phyloP scores from a whole-genome alignment of 352 stramenopile species.

The Pythium phragmitis region DNA sequence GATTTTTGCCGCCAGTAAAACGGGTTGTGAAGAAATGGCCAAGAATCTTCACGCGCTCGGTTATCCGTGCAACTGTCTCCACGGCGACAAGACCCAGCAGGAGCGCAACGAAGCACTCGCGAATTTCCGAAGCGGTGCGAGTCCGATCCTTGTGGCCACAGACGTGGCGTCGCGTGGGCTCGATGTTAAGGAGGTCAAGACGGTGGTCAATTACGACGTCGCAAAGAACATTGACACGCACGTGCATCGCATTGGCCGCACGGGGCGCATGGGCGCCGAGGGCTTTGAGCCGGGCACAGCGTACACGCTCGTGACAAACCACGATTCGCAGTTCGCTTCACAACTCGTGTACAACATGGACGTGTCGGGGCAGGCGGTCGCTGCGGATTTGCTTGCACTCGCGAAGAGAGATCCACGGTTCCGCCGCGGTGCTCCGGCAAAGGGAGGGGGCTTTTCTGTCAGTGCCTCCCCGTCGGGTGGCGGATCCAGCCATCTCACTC shows the following conservation, averaged over 20 bases:
- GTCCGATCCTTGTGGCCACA: slow-evolving; percentile 78
- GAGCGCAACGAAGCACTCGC: slow-evolving; percentile 65
- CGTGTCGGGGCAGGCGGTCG: slow-evolving; percentile 59
- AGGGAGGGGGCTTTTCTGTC: not conserved
- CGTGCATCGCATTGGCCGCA: slow-evolving; percentile 88
- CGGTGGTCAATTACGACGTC: slow-evolving; percentile 90
- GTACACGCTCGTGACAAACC: slow-evolving; percentile 77
- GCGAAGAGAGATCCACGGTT: slow-evolving; percentile 53
- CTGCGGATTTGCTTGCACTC: slow-evolving; percentile 53
- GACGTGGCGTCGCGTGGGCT: slow-evolving; percentile 87
- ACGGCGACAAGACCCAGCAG: slow-evolving; percentile 82
- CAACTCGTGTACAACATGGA: slow-evolving; percentile 88
- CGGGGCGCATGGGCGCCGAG: slow-evolving; percentile 79
- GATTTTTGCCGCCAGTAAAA: slow-evolving; percentile 86
- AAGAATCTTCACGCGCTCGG: slow-evolving; percentile 54
- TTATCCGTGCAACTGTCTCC: slow-evolving; percentile 51
- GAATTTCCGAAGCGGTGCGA: slow-evolving; percentile 65
- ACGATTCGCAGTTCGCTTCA: slow-evolving; percentile 70
- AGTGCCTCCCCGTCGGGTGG: not conserved
- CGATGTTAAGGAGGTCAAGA: slow-evolving; percentile 90
- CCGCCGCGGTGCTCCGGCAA: slow-evolving; percentile 36
- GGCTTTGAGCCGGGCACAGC: slow-evolving; percentile 79
- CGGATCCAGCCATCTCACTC: not conserved
- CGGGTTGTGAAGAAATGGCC: slow-evolving; percentile 79
- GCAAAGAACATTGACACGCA: slow-evolving; percentile 92